Conservation (phyloP, 352 stramenopile genomes). For the Globisporangium apiculatum region DNA sequence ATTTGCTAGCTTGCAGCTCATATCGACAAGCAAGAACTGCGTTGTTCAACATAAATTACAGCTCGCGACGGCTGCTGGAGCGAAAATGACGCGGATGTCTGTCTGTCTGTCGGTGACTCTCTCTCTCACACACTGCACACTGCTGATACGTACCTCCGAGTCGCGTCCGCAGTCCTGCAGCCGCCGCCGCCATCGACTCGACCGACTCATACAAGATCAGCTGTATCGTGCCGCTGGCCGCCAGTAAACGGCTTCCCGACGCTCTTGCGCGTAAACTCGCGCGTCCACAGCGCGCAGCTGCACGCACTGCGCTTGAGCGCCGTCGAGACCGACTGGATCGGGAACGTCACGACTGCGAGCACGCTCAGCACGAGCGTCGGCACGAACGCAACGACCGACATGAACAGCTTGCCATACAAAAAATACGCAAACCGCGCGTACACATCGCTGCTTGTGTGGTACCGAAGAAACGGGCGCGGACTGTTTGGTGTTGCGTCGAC, state of each 20-base stretch:
- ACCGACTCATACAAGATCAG: slow-evolving; percentile 26
- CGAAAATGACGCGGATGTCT: too few species aligned
- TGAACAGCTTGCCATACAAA: slow-evolving; percentile 43
- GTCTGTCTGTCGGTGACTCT: too few species aligned
- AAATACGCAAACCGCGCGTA: slow-evolving; percentile 75
- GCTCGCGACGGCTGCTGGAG: too few species aligned
- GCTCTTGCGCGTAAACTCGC: slow-evolving; percentile 59
- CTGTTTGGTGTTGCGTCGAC: slow-evolving; percentile 14
- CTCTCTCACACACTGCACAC: too few species aligned
- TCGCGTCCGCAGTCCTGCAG: too few species aligned
- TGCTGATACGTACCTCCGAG: neutral
- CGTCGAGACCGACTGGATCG: slow-evolving; percentile 39
- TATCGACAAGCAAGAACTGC: too few species aligned
- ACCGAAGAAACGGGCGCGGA: slow-evolving; percentile 44
- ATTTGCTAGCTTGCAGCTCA: neutral
- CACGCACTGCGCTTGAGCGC: slow-evolving; percentile 34
- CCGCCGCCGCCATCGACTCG: neutral
- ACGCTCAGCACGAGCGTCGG: slow-evolving; percentile 47
- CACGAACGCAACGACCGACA: slow-evolving; percentile 51
- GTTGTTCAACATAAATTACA: too few species aligned
- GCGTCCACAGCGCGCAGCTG: slow-evolving; percentile 43
- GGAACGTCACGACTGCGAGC: slow-evolving; percentile 45
- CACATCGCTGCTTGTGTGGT: slow-evolving; percentile 45
- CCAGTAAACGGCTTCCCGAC: slow-evolving; percentile 39
- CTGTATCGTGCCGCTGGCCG: slow-evolving; percentile 17